Conservation (phyloP, 257 asterid genomes). For the Paraleonurus japonicus region DNA sequence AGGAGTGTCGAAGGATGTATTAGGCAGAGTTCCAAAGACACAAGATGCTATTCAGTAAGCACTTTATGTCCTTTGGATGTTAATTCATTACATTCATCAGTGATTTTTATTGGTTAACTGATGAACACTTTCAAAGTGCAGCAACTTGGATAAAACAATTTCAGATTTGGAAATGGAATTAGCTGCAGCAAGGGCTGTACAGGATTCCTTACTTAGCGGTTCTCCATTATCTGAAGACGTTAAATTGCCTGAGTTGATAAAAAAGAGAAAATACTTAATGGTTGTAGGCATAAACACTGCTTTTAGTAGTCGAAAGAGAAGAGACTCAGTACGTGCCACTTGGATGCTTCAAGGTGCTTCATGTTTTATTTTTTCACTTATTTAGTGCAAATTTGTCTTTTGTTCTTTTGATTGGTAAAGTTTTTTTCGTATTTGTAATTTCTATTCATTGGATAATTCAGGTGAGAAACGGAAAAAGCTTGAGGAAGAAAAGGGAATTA, state of each 20-base stretch:
- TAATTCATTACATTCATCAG: conserved; percentile 3
- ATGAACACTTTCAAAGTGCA: conserved; percentile 34
- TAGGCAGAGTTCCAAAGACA: conserved; percentile 53
- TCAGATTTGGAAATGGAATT: conserved; percentile 88
- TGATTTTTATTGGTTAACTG: conserved; percentile 9
- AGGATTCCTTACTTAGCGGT: conserved; percentile 76
- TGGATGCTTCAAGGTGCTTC: conserved; percentile 85
- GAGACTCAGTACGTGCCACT: conserved; percentile 90
- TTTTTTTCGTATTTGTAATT: conserved; percentile 16
- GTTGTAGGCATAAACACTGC: conserved; percentile 84
- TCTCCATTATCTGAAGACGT: conserved; percentile 78
- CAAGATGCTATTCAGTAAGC: conserved; percentile 68
- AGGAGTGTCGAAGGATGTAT: conserved; percentile 43
- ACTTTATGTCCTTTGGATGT: conserved; percentile 13
- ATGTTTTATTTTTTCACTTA: conserved; percentile 8
- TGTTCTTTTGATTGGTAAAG: conserved; percentile 10
- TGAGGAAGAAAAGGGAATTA: conserved; percentile 57
- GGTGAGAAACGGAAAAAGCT: conserved; percentile 51
- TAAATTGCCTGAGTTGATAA: conserved; percentile 61
- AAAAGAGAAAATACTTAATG: conserved; percentile 76
- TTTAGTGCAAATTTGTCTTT: background rate
- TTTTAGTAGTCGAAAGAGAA: conserved; percentile 86
- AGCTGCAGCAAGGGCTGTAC: conserved; percentile 83
- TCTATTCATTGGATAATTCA: conserved; percentile 22
- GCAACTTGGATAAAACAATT: conserved; percentile 78